A percentile compares a stretch with the other conserved stretches of the same genome.
phyloP scores from a whole-genome alignment of 2,329 filamentous ascomycete species.

The Clarireedia hainanense region DNA sequence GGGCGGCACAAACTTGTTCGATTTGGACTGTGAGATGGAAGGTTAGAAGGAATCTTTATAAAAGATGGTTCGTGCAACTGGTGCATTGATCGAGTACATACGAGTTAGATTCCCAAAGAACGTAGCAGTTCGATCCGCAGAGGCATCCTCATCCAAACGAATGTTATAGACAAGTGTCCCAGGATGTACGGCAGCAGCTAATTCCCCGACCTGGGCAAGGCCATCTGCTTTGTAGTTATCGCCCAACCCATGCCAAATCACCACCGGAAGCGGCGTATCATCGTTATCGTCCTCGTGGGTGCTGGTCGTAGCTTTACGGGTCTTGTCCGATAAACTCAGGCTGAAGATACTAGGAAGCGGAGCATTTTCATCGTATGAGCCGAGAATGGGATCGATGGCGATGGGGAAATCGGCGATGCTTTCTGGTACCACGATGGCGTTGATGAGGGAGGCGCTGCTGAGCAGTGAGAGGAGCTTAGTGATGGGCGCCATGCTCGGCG shows the following conservation, averaged over 20 bases:
- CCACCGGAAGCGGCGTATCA: constrained; percentile 71
- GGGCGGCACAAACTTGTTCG: constrained; percentile 65
- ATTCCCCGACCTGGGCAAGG: constrained; percentile 59
- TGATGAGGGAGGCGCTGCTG: constrained; percentile 12
- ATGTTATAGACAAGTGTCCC: constrained; percentile 81
- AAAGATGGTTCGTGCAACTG: background rate
- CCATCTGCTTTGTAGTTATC: constrained; percentile 73
- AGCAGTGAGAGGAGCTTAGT: constrained; percentile 16
- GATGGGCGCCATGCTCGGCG: constrained; percentile 17
- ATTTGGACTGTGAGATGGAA: constrained; percentile 47
- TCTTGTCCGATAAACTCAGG: constrained; percentile 4
- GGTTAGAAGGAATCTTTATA: background rate
- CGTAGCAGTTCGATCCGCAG: constrained; percentile 68
- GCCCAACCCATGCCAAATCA: constrained; percentile 86
- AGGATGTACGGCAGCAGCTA: constrained; percentile 66
- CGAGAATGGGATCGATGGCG: background rate
- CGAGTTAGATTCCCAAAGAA: constrained; percentile 83
- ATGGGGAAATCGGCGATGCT: constrained; percentile 1
- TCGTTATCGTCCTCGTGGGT: constrained; percentile 29
- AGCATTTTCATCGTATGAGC: background rate
- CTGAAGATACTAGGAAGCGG: constrained; percentile 7
- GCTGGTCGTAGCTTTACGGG: background rate
- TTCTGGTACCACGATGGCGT: constrained; percentile 13
- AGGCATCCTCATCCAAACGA: constrained; percentile 53
- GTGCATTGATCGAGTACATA: background rate